A percentile compares a stretch with the other conserved stretches of the same genome.
phyloP scores from a whole-genome alignment of 2,329 filamentous ascomycete genomes.

The Botrytis elliptica region DNA sequence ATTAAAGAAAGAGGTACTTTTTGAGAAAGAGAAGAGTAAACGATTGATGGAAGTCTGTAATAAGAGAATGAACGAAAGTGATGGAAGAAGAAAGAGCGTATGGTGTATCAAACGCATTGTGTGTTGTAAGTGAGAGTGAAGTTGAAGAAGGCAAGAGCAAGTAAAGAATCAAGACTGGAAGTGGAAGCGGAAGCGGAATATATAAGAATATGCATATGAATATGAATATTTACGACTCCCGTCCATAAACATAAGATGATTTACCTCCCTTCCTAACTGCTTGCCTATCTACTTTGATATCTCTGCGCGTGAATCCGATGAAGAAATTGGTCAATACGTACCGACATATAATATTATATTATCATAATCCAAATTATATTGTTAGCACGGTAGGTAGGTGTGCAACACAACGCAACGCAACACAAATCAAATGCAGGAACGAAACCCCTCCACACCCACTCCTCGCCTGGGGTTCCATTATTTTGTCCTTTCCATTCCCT shows the following conservation, averaged over 20 bases:
- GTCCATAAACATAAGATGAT: background rate
- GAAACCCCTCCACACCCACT: background rate
- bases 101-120: background rate
- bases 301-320: background rate
- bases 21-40: background rate
- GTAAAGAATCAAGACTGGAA: background rate
- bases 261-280: background rate
- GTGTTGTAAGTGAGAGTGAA: background rate
- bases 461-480: background rate
- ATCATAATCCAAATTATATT: background rate
- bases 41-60: background rate
- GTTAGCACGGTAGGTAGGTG: background rate
- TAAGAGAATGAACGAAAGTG: background rate
- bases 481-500: background rate
- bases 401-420: background rate
- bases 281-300: too few species aligned
- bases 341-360: background rate
- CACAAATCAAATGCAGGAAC: background rate
- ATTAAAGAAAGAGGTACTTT: background rate
- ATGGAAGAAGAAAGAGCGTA: background rate
- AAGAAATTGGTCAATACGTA: background rate
- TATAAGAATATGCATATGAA: background rate
- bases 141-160: background rate
- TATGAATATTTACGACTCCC: background rate
- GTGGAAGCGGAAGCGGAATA: background rate